Evolutionary conservation across 2,329 filamentous ascomycete species (phyloP), one percentile per base, ranked within the genome.

Genomic region (Penicillium digitatum): DNA sequence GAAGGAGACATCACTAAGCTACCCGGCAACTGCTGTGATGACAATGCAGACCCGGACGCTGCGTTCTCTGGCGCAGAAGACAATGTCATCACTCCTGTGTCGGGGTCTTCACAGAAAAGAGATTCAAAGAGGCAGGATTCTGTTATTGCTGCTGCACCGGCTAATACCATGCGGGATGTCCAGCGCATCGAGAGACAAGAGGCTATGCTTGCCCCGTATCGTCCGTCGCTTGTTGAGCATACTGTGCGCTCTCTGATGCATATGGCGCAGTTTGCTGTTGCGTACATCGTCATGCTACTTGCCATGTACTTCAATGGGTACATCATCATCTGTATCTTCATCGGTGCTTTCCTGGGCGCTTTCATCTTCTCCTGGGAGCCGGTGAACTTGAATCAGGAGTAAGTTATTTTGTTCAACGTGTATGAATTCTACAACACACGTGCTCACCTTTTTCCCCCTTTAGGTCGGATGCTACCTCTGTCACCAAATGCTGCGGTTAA

Each of bases 241-340:
- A 74, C 81, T 0, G 68, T 87, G 4, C 81, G 88, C 7, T 85
- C 88, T 0, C 59, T 85, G 4, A 69, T 93, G 20, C 87, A 92
- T 63, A 84, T 85, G 74, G 53, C 84, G 4, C 87, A 89, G 62
- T 90, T 93, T 65, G 84, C 83, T 0, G 81, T 90, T 1, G 88
- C 87, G 2, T 94, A 93, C 69, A 84, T 93, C 62, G 72, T 93
- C 65, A 93, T 94, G 89, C 74, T 80, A 52, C 67, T 86, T 26
- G 80, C 82, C 20, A 86, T 86, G 82, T 85, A 84, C 60, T 86
- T 80, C 71, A 85, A 86, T 55, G 81, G 86, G 10, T 94, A 90
- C 72, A 81, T 94, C 59, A 89, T 94, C 70, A 86, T 93, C 56
- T 89, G 85, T 62, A 90, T 94, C 69, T 83, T 93, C 59, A 81